Evolutionary conservation across 2,329 filamentous ascomycete species (phyloP).

Genomic region (Aspergillus pseudoviridinutans): DNA sequence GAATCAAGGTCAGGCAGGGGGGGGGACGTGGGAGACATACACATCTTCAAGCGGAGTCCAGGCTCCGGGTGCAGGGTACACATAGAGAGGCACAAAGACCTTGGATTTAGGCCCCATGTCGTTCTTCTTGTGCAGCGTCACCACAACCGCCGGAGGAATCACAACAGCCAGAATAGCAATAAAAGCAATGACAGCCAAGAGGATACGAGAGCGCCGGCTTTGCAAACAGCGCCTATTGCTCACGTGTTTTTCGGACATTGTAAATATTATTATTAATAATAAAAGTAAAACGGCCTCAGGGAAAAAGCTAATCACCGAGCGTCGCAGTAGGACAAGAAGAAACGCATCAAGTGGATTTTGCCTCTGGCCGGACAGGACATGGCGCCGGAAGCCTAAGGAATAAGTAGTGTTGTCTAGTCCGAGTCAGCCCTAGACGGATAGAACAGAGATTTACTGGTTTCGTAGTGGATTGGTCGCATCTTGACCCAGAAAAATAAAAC

Average conservation of each 20-base stretch:
- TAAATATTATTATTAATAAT: constrained; percentile 12
- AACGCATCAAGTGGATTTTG: constrained; percentile 13
- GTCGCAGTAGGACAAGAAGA: constrained; percentile 14
- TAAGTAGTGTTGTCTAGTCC: constrained; percentile 11
- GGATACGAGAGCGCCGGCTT: constrained; percentile 26
- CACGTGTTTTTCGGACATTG: constrained; percentile 29
- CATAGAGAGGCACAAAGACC: constrained; percentile 48
- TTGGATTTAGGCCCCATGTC: constrained; percentile 36
- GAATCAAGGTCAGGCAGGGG: background rate
- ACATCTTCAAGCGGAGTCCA: constrained; percentile 45
- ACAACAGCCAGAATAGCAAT: constrained; percentile 29
- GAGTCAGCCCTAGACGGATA: background rate
- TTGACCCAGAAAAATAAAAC: background rate
- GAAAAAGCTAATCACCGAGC: constrained; percentile 4
- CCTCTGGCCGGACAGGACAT: constrained; percentile 2
- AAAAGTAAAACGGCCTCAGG: constrained; percentile 1
- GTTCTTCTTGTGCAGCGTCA: constrained; percentile 32
- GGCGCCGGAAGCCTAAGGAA: constrained; percentile 14
- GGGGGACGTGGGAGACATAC: constrained; percentile 29
- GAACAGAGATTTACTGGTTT: background rate
- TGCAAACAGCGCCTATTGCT: constrained; percentile 25
- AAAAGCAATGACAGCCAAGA: constrained; percentile 22
- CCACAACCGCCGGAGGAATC: constrained; percentile 31
- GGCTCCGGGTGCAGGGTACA: constrained; percentile 45
- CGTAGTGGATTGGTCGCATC: constrained; percentile 6